These are phyloP conservation scores for Spatholobus suberectus DNA, from an alignment of 306 rosid genomes.

Conservation along the genomic window DNA sequence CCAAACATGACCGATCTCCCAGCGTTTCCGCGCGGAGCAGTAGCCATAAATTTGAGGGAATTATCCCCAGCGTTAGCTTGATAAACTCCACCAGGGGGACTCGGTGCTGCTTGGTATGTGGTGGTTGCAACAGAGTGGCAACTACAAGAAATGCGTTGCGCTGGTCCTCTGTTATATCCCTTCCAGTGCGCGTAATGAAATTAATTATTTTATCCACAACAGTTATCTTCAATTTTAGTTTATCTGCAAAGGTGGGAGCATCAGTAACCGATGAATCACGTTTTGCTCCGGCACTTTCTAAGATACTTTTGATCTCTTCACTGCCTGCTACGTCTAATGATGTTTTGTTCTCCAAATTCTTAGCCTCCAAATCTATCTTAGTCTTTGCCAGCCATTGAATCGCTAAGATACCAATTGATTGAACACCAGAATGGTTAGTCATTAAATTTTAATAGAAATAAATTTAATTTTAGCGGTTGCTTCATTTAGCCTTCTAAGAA, in stretches of 20 bases:
- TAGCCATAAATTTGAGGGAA: neutral
- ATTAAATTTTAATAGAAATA: too few species aligned
- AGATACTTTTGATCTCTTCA: neutral
- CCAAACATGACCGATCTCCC: neutral
- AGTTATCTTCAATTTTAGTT: neutral
- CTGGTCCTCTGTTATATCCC: neutral
- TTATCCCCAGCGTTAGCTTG: neutral
- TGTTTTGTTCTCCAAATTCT: neutral
- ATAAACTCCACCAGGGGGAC: conserved; percentile 24
- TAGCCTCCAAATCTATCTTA: too few species aligned
- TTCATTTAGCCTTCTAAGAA: too few species aligned
- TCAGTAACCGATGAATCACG: neutral
- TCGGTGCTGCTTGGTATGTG: neutral
- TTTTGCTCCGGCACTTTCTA: neutral
- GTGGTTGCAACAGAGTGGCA: conserved; percentile 5
- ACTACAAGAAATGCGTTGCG: neutral
- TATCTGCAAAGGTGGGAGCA: neutral
- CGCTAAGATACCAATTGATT: too few species aligned
- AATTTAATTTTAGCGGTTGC: too few species aligned
- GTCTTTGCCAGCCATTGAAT: too few species aligned
- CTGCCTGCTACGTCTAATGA: conserved; percentile 12
- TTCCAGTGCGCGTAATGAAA: neutral
- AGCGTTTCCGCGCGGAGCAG: neutral
- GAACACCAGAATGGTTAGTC: too few species aligned
- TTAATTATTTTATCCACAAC: neutral